These are phyloP conservation scores for Boletellus deceptivus DNA, from an alignment of 1,284 basidiomycete species.

Conservation along the genomic window DNA sequence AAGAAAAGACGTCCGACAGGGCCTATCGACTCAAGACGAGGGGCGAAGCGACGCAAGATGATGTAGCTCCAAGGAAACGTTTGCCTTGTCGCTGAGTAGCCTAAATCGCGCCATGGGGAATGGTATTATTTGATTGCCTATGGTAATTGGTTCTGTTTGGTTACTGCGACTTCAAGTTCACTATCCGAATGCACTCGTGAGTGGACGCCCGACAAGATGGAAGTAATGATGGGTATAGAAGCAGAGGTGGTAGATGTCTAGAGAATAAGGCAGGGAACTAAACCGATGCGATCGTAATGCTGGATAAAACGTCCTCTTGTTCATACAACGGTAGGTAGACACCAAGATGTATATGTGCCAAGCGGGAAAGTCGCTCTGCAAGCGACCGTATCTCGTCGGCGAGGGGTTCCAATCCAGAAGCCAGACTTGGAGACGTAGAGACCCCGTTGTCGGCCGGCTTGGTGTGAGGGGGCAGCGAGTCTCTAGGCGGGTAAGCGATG, in stretches of 20 bases:
- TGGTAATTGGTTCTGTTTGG: conserved; percentile 29
- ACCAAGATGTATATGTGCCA: conserved; percentile 69
- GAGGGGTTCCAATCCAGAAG: conserved; percentile 68
- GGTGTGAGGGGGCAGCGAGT: conserved; percentile 31
- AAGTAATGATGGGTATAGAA: conserved; percentile 33
- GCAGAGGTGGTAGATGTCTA: conserved; percentile 22
- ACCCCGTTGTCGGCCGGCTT: conserved; percentile 16
- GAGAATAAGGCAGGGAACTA: conserved; percentile 21
- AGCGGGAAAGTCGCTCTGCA: conserved; percentile 63
- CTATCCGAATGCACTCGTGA: conserved; percentile 24
- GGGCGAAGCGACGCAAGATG: conserved; percentile 24
- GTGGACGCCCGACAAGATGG: conserved; percentile 29
- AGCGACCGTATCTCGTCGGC: conserved; percentile 65
- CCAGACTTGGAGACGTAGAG: conserved; percentile 25
- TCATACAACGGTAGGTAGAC: conserved; percentile 75
- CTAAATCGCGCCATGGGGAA: conserved; percentile 1
- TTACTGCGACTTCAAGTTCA: conserved; percentile 31
- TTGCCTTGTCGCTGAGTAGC: not conserved
- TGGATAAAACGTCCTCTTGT: conserved; percentile 52
- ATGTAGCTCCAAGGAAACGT: conserved; percentile 4
- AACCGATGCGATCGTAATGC: conserved; percentile 18
- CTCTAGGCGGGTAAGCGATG: conserved; percentile 46
- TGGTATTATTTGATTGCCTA: conserved; percentile 31
- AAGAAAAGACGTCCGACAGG: conserved; percentile 17
- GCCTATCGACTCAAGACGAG: conserved; percentile 7